phyloP scores from a whole-genome alignment of 805 yeast species.

The Wickerhamomyces canadensis region DNA sequence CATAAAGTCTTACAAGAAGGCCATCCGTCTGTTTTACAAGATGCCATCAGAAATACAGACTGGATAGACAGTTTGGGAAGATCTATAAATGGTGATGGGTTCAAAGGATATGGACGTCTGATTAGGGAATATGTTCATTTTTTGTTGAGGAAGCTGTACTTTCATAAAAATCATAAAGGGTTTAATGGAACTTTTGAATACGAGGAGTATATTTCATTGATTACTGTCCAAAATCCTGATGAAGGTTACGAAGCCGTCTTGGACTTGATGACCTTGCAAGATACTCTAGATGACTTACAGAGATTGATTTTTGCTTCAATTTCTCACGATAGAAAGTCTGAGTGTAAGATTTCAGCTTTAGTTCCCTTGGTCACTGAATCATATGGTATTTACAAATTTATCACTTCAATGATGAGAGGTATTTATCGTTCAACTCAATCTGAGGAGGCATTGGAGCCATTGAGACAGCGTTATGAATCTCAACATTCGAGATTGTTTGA shows the following conservation, averaged over 20 bases:
- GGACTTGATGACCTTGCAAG: conserved; percentile 83
- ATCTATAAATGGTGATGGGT: conserved; percentile 36
- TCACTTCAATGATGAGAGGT: conserved; percentile 87
- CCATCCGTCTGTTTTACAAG: conserved; percentile 78
- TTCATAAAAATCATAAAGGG: conserved; percentile 80
- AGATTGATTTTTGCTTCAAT: conserved; percentile 70
- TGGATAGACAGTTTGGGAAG: conserved; percentile 75
- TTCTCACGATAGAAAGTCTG: conserved; percentile 50
- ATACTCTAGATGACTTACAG: conserved; percentile 72
- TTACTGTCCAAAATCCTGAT: conserved; percentile 87
- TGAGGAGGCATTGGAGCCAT: conserved; percentile 71
- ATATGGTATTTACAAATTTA: conserved; percentile 86
- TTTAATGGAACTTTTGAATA: conserved; percentile 96
- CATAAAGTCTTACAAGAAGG: conserved; percentile 98
- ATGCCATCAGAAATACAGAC: conserved; percentile 70
- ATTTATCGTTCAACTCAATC: conserved; percentile 68
- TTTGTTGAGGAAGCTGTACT: conserved; percentile 66
- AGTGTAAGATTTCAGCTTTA: conserved; percentile 79
- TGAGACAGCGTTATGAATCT: conserved; percentile 62
- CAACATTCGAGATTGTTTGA: conserved; percentile 60
- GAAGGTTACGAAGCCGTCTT: conserved; percentile 89
- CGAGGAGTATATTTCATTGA: conserved; percentile 86
- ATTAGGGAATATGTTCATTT: conserved; percentile 73
- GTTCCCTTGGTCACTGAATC: conserved; percentile 90
- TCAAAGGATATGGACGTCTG: conserved; percentile 57